Evolutionary conservation across 1,139 yeast species (phyloP).

Genomic region (Magnusiomyces fungicola): DNA sequence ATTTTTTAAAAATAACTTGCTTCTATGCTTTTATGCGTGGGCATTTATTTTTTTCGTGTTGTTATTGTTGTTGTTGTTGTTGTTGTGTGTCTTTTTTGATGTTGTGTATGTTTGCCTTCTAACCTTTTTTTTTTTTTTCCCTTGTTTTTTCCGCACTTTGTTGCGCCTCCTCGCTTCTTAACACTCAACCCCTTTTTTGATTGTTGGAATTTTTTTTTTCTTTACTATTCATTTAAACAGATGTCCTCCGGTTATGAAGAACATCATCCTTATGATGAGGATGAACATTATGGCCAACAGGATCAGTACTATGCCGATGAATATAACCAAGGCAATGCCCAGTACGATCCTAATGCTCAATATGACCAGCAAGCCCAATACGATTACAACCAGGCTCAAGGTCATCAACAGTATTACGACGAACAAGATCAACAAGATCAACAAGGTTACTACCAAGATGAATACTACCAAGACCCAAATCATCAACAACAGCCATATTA

Average conservation of each 20-base stretch:
- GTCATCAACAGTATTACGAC: conserved; percentile 27
- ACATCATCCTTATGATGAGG: conserved; percentile 14
- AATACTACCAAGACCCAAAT: conserved; percentile 27
- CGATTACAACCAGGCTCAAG: conserved; percentile 18
- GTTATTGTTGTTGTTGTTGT: too few species aligned
- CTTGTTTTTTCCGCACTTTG: background rate
- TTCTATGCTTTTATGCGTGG: too few species aligned
- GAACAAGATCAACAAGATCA: conserved; percentile 21
- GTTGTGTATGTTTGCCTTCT: conserved; percentile 2
- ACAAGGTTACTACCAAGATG: conserved; percentile 22
- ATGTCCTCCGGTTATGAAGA: conserved; percentile 7
- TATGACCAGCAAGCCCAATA: conserved; percentile 23
- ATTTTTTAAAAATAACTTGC: too few species aligned
- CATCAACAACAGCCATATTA: conserved; percentile 30
- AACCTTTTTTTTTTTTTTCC: conserved; percentile 3
- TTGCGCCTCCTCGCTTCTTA: conserved; percentile 1
- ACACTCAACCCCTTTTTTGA: conserved; percentile 1
- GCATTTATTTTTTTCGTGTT: too few species aligned
- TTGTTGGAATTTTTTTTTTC: background rate
- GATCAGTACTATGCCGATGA: conserved; percentile 7
- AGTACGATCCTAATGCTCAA: conserved; percentile 24
- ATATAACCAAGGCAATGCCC: background rate
- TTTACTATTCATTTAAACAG: conserved; percentile 2
- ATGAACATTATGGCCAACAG: conserved; percentile 8
- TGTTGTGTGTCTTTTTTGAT: background rate